Evolutionary conservation across 1,284 basidiomycete genomes (phyloP).

Genomic region (Waitea zeae): DNA sequence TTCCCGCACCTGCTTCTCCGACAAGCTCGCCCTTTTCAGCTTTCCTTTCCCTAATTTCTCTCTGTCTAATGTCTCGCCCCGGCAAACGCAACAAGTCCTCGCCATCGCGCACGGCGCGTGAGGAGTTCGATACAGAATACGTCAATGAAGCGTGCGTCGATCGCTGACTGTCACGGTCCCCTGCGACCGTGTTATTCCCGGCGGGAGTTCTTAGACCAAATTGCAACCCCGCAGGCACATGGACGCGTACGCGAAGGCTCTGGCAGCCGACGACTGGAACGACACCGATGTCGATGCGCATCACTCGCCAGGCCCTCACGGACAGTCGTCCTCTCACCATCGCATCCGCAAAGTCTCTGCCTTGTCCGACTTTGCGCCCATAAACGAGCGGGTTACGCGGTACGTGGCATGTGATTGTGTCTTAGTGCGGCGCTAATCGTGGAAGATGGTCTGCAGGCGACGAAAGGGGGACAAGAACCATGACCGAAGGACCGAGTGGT

Average conservation of each 20-base stretch:
- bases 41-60: too few relatives aligned
- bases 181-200: too few relatives aligned
- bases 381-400: constrained; percentile 52
- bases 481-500: constrained; percentile 52
- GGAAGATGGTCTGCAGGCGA: constrained; percentile 23
- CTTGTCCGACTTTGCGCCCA: constrained; percentile 84
- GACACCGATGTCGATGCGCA: constrained; percentile 26
- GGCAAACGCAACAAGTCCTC: too few relatives aligned
- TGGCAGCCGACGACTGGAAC: constrained; percentile 39
- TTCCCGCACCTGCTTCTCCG: too few relatives aligned
- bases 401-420: not conserved
- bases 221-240: constrained; percentile 35
- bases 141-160: constrained; percentile 51
- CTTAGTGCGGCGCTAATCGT: constrained; percentile 3
- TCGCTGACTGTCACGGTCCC: not conserved
- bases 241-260: constrained; percentile 48
- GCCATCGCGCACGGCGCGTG: too few relatives aligned
- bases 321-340: constrained; percentile 9
- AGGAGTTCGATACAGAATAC: constrained; percentile 29
- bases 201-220: not conserved
- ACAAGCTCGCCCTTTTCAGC: too few relatives aligned
- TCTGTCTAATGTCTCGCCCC: too few relatives aligned
- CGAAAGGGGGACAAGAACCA: constrained; percentile 28
- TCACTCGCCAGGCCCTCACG: constrained; percentile 19
- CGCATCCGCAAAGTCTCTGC: constrained; percentile 69